Evolutionary conservation across 108 stramenopile species (phyloP), one percentile per base, ranked within the genome.

Genomic region (Craspedostauros australis): DNA sequence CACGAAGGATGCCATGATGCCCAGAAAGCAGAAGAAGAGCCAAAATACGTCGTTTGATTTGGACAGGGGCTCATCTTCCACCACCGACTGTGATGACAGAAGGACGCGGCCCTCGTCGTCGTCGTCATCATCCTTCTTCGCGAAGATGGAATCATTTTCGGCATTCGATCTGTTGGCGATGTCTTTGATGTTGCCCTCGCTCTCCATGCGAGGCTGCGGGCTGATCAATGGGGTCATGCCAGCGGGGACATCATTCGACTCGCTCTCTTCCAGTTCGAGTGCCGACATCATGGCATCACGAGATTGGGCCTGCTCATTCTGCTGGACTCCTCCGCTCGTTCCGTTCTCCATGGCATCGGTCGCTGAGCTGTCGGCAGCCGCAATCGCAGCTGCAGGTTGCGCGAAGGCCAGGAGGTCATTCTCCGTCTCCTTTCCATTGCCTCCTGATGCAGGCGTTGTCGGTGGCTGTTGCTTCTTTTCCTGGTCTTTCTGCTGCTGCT

Each of bases 1-100:
- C 9, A 92, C 88, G 69, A 95, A 92, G 37, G 81, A 82, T 0
- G 76, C 63, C 87, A 95, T 91, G 54, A 93, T 95, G 15, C 95
- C 95, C 27, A 91, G 48, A 59, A 93, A 92, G 50, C 91, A 95
- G n/a, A 87, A 34, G 39, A 79, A 64, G 11, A 95, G 55, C 90
- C 94, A 86, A 29, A 86, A 27, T n/a, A 83, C 47, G 34, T 90
- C 82, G 5, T 34, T 40, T n/a, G 57, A 29, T 43, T 69, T 59
- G 24, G 42, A 45, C 2, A 52, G 56, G 6, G 47, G 21, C 41
- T 57, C 37, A 12, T 54, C 36, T 9, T 57, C 1, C 27, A 22
- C 21, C 34, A 43, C 23, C 8, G 16, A 3, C 19, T 22, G 18
- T 18, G 11, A 45, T 37, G 14, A 14, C 36, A 37, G 36, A 14